These are phyloP conservation scores for Euryodendron excelsum DNA, from an alignment of 148 eudicot species.

Conservation along the genomic window DNA sequence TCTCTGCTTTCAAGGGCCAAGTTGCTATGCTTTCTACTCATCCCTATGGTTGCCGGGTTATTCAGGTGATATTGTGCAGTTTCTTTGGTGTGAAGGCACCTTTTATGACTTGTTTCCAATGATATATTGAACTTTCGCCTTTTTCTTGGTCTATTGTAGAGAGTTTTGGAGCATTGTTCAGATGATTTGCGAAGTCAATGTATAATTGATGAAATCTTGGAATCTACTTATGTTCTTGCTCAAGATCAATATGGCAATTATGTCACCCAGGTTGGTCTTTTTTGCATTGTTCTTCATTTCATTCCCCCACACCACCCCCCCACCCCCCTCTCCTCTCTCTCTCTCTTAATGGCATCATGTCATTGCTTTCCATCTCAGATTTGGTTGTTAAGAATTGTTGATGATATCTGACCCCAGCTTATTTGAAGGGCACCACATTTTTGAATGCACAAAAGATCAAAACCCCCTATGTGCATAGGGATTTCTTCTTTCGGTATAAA, in stretches of 20 bases:
- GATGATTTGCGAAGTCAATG: constrained; percentile 64
- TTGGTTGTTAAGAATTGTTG: not conserved
- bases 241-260: constrained; percentile 97
- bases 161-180: constrained; percentile 81
- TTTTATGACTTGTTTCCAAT: not conserved
- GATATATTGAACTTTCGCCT: not conserved
- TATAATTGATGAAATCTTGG: constrained; percentile 86
- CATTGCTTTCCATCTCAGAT: not conserved
- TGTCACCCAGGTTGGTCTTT: constrained; percentile 74
- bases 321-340: too few relatives aligned
- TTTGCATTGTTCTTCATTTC: too few relatives aligned
- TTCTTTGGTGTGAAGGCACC: not conserved
- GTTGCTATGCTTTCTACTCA: constrained; percentile 79
- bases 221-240: constrained; percentile 72
- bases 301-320: too few relatives aligned
- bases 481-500: not conserved
- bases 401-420: not conserved
- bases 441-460: not conserved
- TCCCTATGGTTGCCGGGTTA: constrained; percentile 97
- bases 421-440: not conserved
- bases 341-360: not conserved
- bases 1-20: constrained; percentile 71
- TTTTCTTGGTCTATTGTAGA: constrained; percentile 31
- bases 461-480: not conserved
- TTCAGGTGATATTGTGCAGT: constrained; percentile 51